phyloP scores from a whole-genome alignment of 495 filamentous ascomycete species.

The Talaromyces ruber region DNA sequence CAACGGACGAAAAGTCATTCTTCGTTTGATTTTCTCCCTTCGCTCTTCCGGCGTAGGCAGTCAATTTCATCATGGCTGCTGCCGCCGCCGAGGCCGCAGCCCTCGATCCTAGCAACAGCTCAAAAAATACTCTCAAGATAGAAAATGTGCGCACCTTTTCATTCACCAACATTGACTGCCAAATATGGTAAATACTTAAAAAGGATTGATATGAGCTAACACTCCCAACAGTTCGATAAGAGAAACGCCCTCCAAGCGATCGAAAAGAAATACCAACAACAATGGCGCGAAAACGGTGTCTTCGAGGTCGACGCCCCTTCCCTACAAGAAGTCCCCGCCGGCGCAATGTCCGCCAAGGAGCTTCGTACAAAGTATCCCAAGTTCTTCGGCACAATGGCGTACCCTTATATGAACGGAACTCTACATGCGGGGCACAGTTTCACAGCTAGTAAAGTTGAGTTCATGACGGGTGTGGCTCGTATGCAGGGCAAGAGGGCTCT shows the following conservation, averaged over 20 bases:
- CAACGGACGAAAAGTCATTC: not conserved
- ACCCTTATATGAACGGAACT: slow-evolving; percentile 94
- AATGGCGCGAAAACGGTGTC: slow-evolving; percentile 70
- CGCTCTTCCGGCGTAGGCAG: not conserved
- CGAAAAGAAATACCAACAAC: slow-evolving; percentile 86
- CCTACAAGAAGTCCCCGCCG: slow-evolving; percentile 60
- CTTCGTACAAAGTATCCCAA: slow-evolving; percentile 78
- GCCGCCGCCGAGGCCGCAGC: slow-evolving; percentile 45
- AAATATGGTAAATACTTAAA: slow-evolving; percentile 15
- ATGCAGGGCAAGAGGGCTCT: slow-evolving; percentile 85
- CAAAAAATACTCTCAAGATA: slow-evolving; percentile 63
- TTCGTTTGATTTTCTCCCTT: not conserved
- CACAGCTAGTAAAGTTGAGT: slow-evolving; percentile 84
- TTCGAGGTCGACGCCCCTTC: slow-evolving; percentile 84
- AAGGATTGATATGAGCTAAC: not conserved
- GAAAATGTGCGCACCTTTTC: slow-evolving; percentile 51
- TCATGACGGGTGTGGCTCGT: slow-evolving; percentile 69
- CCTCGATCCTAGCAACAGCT: slow-evolving; percentile 51
- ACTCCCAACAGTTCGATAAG: slow-evolving; percentile 66
- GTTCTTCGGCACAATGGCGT: slow-evolving; percentile 90
- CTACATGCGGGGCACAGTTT: slow-evolving; percentile 90
- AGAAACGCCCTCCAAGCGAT: slow-evolving; percentile 50
- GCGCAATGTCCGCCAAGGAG: slow-evolving; percentile 58
- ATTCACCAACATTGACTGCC: slow-evolving; percentile 15
- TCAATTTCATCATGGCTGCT: slow-evolving; percentile 34